Evolutionary conservation across 306 rosid species (phyloP).

Genomic region (Coriaria nepalensis): DNA sequence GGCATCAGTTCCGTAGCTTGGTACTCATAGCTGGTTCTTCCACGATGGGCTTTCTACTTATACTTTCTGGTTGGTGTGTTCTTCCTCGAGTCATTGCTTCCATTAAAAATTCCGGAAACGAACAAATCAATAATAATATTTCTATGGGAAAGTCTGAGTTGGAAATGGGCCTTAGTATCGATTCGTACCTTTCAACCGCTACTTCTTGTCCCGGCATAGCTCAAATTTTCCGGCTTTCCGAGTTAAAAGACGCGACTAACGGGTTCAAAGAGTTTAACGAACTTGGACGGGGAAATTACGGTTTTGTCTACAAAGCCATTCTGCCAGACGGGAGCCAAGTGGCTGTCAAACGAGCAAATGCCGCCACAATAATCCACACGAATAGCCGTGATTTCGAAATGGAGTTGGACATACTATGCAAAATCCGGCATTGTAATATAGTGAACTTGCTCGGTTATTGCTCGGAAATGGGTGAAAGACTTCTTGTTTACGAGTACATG

Average conservation of each 20-base stretch:
- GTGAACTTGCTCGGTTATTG: slow-evolving; percentile 87
- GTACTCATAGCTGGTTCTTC: slow-evolving; percentile 43
- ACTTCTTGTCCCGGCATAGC: slow-evolving; percentile 64
- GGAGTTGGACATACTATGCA: slow-evolving; percentile 79
- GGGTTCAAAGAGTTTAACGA: slow-evolving; percentile 95
- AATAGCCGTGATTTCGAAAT: slow-evolving; percentile 71
- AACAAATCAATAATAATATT: slow-evolving; percentile 48
- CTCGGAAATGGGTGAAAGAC: slow-evolving; percentile 93
- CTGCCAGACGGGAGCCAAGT: slow-evolving; percentile 65
- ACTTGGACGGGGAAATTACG: slow-evolving; percentile 88
- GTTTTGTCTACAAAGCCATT: slow-evolving; percentile 82
- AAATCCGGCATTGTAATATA: slow-evolving; percentile 55
- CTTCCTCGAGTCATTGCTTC: slow-evolving; percentile 11
- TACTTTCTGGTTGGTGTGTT: slow-evolving; percentile 44
- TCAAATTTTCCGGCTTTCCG: slow-evolving; percentile 82
- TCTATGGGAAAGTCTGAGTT: slow-evolving; percentile 45
- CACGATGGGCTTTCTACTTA: slow-evolving; percentile 29
- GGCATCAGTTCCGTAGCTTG: slow-evolving; percentile 38
- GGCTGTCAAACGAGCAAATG: slow-evolving; percentile 89
- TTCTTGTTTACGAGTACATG: slow-evolving; percentile 86
- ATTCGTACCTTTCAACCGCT: slow-evolving; percentile 24
- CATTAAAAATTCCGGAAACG: slow-evolving; percentile 19
- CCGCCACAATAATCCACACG: slow-evolving; percentile 81
- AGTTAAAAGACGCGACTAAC: slow-evolving; percentile 84
- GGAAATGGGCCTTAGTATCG: slow-evolving; percentile 33